Evolutionary conservation across 305 asterid genomes (phyloP).

Genomic region (Solanum hybrid): DNA sequence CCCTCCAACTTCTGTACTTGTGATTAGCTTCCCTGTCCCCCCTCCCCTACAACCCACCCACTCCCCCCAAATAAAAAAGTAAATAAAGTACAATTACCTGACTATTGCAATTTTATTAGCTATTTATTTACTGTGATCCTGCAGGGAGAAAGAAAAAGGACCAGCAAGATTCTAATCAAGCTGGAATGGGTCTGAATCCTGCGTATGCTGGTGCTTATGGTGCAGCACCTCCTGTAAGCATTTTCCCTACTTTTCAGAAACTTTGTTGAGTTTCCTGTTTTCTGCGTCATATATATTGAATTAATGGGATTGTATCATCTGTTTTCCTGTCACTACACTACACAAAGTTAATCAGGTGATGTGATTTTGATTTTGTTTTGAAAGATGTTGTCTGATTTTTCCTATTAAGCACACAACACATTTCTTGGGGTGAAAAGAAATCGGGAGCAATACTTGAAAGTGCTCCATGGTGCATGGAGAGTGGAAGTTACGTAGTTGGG

Average conservation of each 20-base stretch:
- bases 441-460: neutral
- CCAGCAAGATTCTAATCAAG: slow-evolving; percentile 69
- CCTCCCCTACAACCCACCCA: neutral
- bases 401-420: neutral
- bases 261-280: neutral
- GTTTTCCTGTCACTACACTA: neutral
- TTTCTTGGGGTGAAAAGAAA: neutral
- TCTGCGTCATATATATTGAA: neutral
- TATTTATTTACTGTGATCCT: slow-evolving; percentile 5
- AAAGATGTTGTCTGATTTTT: neutral
- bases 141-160: slow-evolving; percentile 91
- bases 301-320: neutral
- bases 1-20: neutral
- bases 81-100: neutral
- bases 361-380: neutral
- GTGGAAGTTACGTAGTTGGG: neutral
- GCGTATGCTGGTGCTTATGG: slow-evolving; percentile 75
- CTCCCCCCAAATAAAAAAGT: neutral
- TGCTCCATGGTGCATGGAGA: neutral
- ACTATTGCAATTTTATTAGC: neutral
- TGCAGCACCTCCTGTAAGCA: slow-evolving; percentile 82
- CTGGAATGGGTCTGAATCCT: slow-evolving; percentile 50
- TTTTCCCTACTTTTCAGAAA: neutral
- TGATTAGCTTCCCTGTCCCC: neutral
- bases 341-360: neutral